Conservation (phyloP, 495 filamentous ascomycete species). For the Tricharina praecox region DNA sequence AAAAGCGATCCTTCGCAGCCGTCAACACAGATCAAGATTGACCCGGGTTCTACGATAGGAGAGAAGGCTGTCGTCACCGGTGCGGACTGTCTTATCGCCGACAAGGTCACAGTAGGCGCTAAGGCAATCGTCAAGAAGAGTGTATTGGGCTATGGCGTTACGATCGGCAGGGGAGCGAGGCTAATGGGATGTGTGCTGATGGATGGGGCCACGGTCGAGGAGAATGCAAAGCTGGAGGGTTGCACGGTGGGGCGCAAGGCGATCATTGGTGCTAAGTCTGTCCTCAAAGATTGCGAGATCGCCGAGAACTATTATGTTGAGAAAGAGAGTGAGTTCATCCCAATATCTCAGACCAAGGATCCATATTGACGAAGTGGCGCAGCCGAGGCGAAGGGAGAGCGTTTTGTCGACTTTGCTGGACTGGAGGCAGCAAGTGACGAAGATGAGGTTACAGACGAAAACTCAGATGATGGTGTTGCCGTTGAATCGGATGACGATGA, state of each 20-base stretch:
- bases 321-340: conserved; percentile 45
- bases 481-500: conserved; percentile 6
- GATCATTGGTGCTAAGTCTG: conserved; percentile 57
- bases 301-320: conserved; percentile 73
- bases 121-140: conserved; percentile 74
- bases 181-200: conserved; percentile 71
- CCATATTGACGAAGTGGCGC: conserved; percentile 4
- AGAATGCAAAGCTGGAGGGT: conserved; percentile 57
- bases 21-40: conserved; percentile 57
- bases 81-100: conserved; percentile 58
- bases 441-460: conserved; percentile 22
- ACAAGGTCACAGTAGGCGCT: conserved; percentile 71
- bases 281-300: conserved; percentile 73
- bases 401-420: conserved; percentile 55
- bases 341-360: not conserved
- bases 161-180: conserved; percentile 63
- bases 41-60: conserved; percentile 60
- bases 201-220: conserved; percentile 71
- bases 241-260: conserved; percentile 64
- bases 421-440: conserved; percentile 9
- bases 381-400: conserved; percentile 65
- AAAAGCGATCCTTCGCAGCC: conserved; percentile 42
- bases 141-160: conserved; percentile 71
- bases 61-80: conserved; percentile 58
- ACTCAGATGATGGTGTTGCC: conserved; percentile 18